These are phyloP conservation scores for Lolium multiflorum DNA, from an alignment of 176 grass and related monocot genomes.

Conservation along the genomic window DNA sequence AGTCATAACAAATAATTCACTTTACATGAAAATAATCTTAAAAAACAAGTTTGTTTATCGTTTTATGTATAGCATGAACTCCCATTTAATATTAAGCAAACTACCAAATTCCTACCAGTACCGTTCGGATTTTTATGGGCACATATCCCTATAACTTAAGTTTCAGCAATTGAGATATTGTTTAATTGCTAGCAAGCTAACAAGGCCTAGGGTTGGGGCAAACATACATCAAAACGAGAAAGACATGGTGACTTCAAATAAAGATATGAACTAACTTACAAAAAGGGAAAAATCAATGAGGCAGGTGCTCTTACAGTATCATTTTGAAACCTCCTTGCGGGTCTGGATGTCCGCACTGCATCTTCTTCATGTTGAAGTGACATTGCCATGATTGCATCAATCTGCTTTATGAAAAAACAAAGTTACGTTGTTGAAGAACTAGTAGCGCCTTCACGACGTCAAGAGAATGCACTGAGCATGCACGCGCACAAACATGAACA, in stretches of 20 bases:
- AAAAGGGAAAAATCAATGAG: constrained; percentile 23
- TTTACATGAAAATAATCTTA: background rate
- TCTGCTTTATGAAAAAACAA: constrained; percentile 56
- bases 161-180: constrained; percentile 8
- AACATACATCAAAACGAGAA: background rate
- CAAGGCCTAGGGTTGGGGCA: background rate
- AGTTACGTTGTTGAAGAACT: background rate
- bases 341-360: constrained; percentile 39
- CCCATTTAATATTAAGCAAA: background rate
- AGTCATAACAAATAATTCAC: background rate
- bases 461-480: background rate
- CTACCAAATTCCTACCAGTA: constrained; percentile 23
- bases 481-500: background rate
- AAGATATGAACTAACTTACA: constrained; percentile 1
- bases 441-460: constrained; percentile 20
- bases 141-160: constrained; percentile 24
- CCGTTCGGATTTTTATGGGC: constrained; percentile 12
- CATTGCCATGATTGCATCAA: constrained; percentile 80
- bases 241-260: background rate
- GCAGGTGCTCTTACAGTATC: constrained; percentile 50
- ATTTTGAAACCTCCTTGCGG: constrained; percentile 41
- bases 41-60: background rate
- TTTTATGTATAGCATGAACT: constrained; percentile 15
- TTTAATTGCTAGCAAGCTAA: constrained; percentile 20
- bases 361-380: constrained; percentile 83